Evolutionary conservation across 2,329 filamentous ascomycete species (phyloP), one percentile per base, ranked within the genome.

Genomic region (Fusarium clavum): DNA sequence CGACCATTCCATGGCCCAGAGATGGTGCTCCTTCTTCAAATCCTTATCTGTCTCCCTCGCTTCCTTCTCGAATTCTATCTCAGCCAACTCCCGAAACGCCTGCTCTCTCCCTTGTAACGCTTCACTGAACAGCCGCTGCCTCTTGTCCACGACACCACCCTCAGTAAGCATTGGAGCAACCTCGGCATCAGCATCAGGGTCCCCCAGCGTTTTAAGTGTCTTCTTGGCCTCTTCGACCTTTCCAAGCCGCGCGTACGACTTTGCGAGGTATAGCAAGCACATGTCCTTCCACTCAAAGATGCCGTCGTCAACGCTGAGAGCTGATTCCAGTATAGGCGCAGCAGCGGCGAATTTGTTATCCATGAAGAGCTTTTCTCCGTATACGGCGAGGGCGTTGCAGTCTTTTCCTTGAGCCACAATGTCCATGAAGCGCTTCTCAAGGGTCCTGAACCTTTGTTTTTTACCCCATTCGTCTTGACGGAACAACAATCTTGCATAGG

Each of bases 1-100:
- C n/a, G 77, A 72, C 75, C 78, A 80, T 65, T 81, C 79, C 70
- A 75, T 65, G 13, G 77, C 79, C 79, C 78, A 81, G 8, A 69
- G 70, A 22, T 66, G 51, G 16, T 70, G 64, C 4, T 79, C 70
- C 32, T 67, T 70, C 38, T 53, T 71, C 7, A 57, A 46, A 38
- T 51, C 61, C 22, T 58, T 52, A 38, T 63, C 57, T 11, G 59
- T 57, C 25, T 73, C 57, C 12, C 65, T 56, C 6, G 62, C 53
- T 46, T 71, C 72, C 18, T 54, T 70, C 43, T 76, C 73, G 48
- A 79, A 59, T 41, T 73, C 73, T 16, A 77, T 66, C 47, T 80
- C 76, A 4, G 78, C 73, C 25, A 81, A 69, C 8, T 74, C 70
- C 12, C 55, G 61, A 51, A 76, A 80, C 62, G 73, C 67, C 12